These are phyloP conservation scores for Xylaria palmicola DNA, from an alignment of 495 filamentous ascomycete genomes.

Conservation along the genomic window DNA sequence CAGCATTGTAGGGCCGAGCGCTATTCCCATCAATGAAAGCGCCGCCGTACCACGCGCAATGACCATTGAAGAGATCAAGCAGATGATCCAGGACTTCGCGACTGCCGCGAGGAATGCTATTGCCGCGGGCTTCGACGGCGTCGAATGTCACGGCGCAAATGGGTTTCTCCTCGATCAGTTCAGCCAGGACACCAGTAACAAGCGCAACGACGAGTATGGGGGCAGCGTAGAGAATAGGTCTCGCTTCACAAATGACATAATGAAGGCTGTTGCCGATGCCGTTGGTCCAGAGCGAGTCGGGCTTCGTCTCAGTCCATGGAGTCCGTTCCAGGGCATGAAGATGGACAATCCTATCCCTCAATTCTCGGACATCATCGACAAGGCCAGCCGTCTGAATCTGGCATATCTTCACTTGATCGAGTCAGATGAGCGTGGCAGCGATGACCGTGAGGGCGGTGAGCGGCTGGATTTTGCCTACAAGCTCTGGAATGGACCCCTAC, in stretches of 20 bases:
- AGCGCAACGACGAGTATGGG: slow-evolving; percentile 63
- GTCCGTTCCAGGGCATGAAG: slow-evolving; percentile 59
- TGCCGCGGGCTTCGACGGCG: slow-evolving; percentile 69
- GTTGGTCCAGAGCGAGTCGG: slow-evolving; percentile 61
- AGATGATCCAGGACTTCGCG: slow-evolving; percentile 50
- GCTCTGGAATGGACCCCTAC: slow-evolving; percentile 25
- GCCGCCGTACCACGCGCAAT: slow-evolving; percentile 47
- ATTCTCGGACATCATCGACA: slow-evolving; percentile 52
- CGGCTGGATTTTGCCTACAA: slow-evolving; percentile 23
- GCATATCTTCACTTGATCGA: slow-evolving; percentile 65
- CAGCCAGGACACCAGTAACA: slow-evolving; percentile 58
- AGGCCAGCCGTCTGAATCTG: slow-evolving; percentile 52
- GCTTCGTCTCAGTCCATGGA: slow-evolving; percentile 62
- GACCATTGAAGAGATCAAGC: slow-evolving; percentile 55
- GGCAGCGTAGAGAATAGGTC: slow-evolving; percentile 66
- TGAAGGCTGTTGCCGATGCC: slow-evolving; percentile 55
- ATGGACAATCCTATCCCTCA: slow-evolving; percentile 54
- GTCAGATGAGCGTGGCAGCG: slow-evolving; percentile 28
- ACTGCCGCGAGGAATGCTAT: slow-evolving; percentile 59
- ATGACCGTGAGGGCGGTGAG: slow-evolving; percentile 3
- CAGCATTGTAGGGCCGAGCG: slow-evolving; percentile 46
- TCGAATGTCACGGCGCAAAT: slow-evolving; percentile 71
- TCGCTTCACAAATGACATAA: slow-evolving; percentile 58
- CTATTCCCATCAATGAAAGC: slow-evolving; percentile 40
- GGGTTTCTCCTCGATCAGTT: slow-evolving; percentile 77